Evolutionary conservation across 768 basidiomycete genomes (phyloP), one percentile per base, ranked within the genome.

Genomic region (Suillus hirtellus): DNA sequence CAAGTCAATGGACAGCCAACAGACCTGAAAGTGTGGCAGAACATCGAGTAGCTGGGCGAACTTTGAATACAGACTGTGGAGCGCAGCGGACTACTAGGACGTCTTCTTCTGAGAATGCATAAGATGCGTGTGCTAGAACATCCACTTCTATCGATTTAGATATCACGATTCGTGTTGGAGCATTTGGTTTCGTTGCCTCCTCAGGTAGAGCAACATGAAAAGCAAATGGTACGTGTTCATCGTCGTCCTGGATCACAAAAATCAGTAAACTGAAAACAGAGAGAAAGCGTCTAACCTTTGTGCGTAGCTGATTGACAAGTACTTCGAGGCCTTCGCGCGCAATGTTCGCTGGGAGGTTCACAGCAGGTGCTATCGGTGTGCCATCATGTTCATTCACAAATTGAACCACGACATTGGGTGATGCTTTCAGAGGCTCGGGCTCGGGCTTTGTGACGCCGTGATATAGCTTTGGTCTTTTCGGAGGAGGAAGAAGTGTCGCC

Each of bases 51-150:
- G 97, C 95, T 27, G 94, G 93, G 67, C 96, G 82, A 34, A 99
- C 96, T 63, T 89, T 87, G 77, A 97, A 99, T 4, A 99, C 91
- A 52, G 95, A 93, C 75, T 99, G 96, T 10, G 96, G 96, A 34
- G 96, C 89, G 75, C 96, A 99, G 68, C 89, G 86, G 31, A 99
- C 84, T 59, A 92, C 82, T 62, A 99, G 87, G 11, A 95, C 83
- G 71, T 93, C 95, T 83, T 99, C 96, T 10, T 86, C 81, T 0
- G 92, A 89, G 67, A 93, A 92, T 0, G 84, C 80, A 31, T 85
- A 81, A 2, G 90, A 89, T 0, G 89, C 82, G 70, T 89, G 90
- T 8, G 81, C 78, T 10, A 99, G 80, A 10, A 97, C 84, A 70
- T 98, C 95, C 2, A 83, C 78, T 68, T 93, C 85, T 35, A 97